Conservation (phyloP, 257 asterid genomes). For the Dorcoceras hygrometricum region DNA sequence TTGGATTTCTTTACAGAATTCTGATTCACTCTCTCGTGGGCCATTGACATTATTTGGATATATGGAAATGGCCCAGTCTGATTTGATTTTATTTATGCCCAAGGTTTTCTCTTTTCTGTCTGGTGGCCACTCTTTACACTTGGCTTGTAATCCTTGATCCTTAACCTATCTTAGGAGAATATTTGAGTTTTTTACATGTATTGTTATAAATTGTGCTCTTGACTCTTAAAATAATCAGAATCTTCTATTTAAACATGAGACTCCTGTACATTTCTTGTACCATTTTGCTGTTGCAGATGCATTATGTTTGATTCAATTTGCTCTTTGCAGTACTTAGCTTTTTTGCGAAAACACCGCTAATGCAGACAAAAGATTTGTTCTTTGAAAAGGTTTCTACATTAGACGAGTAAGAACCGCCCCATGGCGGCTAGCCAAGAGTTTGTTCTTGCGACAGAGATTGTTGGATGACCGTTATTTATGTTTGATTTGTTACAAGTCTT, state of each 20-base stretch:
- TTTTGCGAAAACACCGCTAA: slow-evolving; percentile 68
- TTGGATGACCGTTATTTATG: slow-evolving; percentile 67
- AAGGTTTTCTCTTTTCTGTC: background rate
- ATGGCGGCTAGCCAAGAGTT: slow-evolving; percentile 87
- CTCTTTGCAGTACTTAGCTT: slow-evolving; percentile 66
- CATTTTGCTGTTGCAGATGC: background rate
- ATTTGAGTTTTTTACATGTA: background rate
- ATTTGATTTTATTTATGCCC: background rate
- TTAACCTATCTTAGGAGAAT: no score
- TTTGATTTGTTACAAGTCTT: slow-evolving; percentile 77
- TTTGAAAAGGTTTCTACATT: slow-evolving; percentile 36
- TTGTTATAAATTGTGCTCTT: no score
- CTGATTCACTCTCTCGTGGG: background rate
- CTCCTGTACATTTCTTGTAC: background rate
- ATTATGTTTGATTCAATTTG: slow-evolving; percentile 15
- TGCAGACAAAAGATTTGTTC: slow-evolving; percentile 63
- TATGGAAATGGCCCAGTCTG: background rate
- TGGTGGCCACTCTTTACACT: background rate
- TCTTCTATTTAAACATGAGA: background rate
- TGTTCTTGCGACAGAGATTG: slow-evolving; percentile 80
- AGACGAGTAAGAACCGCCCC: slow-evolving; percentile 57
- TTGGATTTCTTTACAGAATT: slow-evolving; percentile 3
- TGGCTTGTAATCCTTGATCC: background rate
- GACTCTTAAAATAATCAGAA: background rate
- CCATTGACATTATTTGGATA: no score